Evolutionary conservation across 352 stramenopile genomes (phyloP).

Genomic region (Globisporangium parvum): DNA sequence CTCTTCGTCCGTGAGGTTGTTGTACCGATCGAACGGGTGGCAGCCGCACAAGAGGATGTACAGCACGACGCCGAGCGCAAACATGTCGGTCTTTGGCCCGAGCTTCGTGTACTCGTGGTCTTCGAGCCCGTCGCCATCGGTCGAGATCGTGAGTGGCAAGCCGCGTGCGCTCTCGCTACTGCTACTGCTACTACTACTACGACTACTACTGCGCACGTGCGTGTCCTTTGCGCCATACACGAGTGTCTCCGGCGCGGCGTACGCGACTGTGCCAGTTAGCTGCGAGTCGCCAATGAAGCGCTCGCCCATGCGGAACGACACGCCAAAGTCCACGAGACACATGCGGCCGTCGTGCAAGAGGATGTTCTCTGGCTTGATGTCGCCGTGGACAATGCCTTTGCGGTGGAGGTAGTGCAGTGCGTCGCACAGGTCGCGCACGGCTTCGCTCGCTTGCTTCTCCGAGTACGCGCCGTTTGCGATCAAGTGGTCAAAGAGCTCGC

Average conservation of each 20-base stretch:
- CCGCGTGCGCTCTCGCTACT: neutral
- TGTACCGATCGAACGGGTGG: conserved; percentile 82
- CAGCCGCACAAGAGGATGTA: conserved; percentile 84
- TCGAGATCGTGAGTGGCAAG: conserved; percentile 4
- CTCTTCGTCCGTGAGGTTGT: conserved; percentile 81
- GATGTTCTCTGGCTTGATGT: conserved; percentile 89
- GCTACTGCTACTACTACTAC: too few species aligned
- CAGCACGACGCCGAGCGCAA: conserved; percentile 73
- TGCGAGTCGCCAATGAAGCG: conserved; percentile 69
- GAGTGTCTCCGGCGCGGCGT: conserved; percentile 68
- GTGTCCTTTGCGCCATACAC: conserved; percentile 30
- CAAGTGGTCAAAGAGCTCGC: conserved; percentile 86
- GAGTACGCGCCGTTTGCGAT: conserved; percentile 83
- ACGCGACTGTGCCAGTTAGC: conserved; percentile 69
- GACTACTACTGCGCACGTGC: conserved; percentile 4
- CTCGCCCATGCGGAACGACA: conserved; percentile 75
- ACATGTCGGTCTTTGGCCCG: conserved; percentile 75
- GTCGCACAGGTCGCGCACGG: conserved; percentile 68
- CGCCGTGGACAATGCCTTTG: conserved; percentile 84
- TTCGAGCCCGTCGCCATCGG: conserved; percentile 16
- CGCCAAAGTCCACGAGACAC: conserved; percentile 85
- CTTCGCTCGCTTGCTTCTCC: conserved; percentile 66
- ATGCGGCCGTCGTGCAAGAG: conserved; percentile 64
- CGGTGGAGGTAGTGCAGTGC: conserved; percentile 81
- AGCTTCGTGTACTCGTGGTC: conserved; percentile 41